These are phyloP conservation scores for Clarireedia paspali DNA, from an alignment of 2,329 filamentous ascomycete species.

Conservation along the genomic window DNA sequence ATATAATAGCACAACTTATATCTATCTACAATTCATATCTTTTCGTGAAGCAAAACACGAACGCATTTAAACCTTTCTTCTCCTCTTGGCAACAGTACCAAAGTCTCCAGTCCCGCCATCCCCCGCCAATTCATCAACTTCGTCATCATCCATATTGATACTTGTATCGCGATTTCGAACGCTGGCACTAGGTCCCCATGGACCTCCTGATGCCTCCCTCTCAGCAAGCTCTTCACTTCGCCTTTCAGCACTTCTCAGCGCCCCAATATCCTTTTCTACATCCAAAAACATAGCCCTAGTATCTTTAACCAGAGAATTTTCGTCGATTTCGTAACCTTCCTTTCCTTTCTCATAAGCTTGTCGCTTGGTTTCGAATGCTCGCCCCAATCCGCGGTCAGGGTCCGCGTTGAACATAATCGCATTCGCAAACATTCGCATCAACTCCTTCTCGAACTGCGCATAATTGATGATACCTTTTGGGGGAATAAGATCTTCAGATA, in stretches of 20 bases:
- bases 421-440: slow-evolving; percentile 96
- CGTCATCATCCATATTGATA: neutral
- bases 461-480: slow-evolving; percentile 90
- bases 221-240: slow-evolving; percentile 21
- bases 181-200: neutral
- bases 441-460: slow-evolving; percentile 82
- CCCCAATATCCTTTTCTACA: slow-evolving; percentile 51
- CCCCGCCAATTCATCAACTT: slow-evolving; percentile 1
- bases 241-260: slow-evolving; percentile 26
- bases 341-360: slow-evolving; percentile 32
- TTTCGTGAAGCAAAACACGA: no score
- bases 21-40: no score
- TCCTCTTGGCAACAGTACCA: neutral
- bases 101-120: neutral
- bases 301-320: slow-evolving; percentile 82
- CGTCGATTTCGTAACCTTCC: slow-evolving; percentile 57
- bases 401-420: slow-evolving; percentile 98
- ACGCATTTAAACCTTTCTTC: neutral
- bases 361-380: slow-evolving; percentile 32
- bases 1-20: no score
- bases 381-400: slow-evolving; percentile 57
- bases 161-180: neutral
- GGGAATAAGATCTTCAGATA: slow-evolving; percentile 70
- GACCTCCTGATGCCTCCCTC: slow-evolving; percentile 3
- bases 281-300: slow-evolving; percentile 85